Evolutionary conservation across 2,329 filamentous ascomycete genomes (phyloP), one percentile per base, ranked within the genome.

Genomic region (Xylaria polymorpha): DNA sequence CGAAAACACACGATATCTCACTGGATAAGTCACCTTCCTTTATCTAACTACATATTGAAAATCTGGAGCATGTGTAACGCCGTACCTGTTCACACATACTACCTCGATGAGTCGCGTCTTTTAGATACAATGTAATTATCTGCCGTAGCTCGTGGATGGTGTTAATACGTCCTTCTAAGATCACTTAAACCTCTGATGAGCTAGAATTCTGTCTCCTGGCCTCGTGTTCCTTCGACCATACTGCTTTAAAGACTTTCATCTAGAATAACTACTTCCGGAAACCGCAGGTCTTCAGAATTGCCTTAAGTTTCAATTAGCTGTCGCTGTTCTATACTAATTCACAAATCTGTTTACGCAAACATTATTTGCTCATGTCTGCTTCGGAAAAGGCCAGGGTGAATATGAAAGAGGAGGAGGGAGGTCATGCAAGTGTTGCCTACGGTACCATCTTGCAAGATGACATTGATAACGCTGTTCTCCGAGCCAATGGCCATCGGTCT

Each of bases 401-500:
- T 44, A 29, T 2, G 3, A 29, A 43, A n/a, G 39, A 58, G 20
- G 5, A 25, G 20, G 55, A 29, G 6, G 37, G 12, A 2, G 55
- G 43, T 43, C 55, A 15, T 5, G 22, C 20, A 29, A 58, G 55
- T 37, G 22, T 44, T 43, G 12, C 37, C 14, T 4, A 32, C 7
- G 35, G 35, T 39, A 43, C 14, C 3, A 8, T 58, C 14, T 29
- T n/a, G 4, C 20, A 10, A 29, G 22, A 58, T 29, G 29, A 58
- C 15, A 29, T 58, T 25, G 55, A 58, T 29, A 37, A 58, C 29
- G 39, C 37, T 32, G 8, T 61, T 25, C 43, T 61, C 25, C 43
- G 58, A 18, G 58, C 58, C 5, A 46, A 61, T 8, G 58, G 58
- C 3, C 58, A 61, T 18, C 39, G 37, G 18, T 9, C 41, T 35